Base-by-base conservation (phyloP, 2,329 filamentous ascomycete genomes). In the Calonectria hawksworthii region DNA sequence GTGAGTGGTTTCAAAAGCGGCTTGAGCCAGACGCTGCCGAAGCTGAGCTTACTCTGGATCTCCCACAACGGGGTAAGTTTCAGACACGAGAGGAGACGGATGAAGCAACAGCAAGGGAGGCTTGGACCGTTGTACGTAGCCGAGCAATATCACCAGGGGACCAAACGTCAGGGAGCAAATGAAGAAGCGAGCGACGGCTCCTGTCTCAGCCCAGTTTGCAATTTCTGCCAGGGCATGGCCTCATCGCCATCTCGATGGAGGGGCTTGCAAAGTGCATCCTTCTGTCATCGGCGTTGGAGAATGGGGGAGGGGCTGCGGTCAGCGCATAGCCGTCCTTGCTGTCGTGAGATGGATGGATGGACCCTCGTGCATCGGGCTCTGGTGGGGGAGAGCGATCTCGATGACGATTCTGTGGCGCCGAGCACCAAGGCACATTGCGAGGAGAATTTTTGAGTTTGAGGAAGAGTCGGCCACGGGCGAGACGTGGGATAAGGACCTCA, bases 291-390 rank as follows among this genome's bases (percentile, higher is more conserved):
- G 28, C 16, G 34, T 61, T 66, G 59, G 51, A 67, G 59, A 41
- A 69, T 63, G 16, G 56, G 36, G 36, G 51, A 21, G 47, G 71
- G 50, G 44, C 38, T 41, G 59, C 71, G 66, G 71, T 73, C 71
- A 73, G 71, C 71, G 36, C 47, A 68, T 36, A 21, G 26, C 56
- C 34, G 7, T 38, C 23, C 13, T 68, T 13, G 59, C 30, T 16
- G 70, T 76, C 68, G 72, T 41, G 16, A 56, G 70, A 66, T 23
- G 56, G 30, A 64, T 23, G 56, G 30, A 75, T 76, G 74, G 73
- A 73, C 66, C 68, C 47, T 68, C 44, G 66, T 75, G 59, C 75
- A 69, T 73, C 69, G 44, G 65, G 73, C 68, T 47, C 59, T 64
- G 59, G 63, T 54, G 59, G 66, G 63, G 64, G 70, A 64, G 68